Evolutionary conservation across 1,139 yeast species (phyloP).

Genomic region (Magnusiomyces clavatus): DNA sequence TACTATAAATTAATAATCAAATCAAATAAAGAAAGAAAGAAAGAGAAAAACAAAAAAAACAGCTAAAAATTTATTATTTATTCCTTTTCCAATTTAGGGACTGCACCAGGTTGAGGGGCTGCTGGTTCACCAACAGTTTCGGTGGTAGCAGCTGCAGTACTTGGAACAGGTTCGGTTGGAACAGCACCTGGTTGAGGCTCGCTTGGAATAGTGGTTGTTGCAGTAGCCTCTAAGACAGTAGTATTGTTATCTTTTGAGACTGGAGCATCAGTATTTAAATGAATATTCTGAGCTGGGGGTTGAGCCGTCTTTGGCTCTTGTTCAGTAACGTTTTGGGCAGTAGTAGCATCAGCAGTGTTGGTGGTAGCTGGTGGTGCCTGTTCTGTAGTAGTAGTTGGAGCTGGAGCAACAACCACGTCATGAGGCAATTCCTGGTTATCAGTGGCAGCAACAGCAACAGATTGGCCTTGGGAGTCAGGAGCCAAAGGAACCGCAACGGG

Average conservation of each 20-base stretch:
- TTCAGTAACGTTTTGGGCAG: background rate
- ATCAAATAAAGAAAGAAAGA: too few species aligned
- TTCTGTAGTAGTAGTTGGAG: background rate
- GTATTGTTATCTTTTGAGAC: too few species aligned
- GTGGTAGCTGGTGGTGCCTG: background rate
- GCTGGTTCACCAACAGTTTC: background rate
- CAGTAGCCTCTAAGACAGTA: too few species aligned
- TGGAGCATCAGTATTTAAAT: too few species aligned
- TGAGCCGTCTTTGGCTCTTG: background rate
- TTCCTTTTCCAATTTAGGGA: background rate
- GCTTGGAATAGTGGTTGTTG: too few species aligned
- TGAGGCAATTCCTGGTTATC: background rate
- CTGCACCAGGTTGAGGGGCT: too few species aligned
- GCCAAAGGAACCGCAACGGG: background rate
- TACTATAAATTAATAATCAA: too few species aligned
- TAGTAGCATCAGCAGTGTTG: background rate
- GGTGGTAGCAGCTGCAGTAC: too few species aligned
- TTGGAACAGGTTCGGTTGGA: too few species aligned
- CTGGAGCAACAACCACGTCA: background rate
- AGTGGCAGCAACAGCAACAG: background rate
- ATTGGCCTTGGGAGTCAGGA: background rate
- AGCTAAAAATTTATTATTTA: background rate
- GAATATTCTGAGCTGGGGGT: too few species aligned
- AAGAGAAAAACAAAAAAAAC: too few species aligned
- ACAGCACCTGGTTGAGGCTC: too few species aligned